Evolutionary conservation across 257 asterid species (phyloP).

Genomic region (Scutellaria minor): DNA sequence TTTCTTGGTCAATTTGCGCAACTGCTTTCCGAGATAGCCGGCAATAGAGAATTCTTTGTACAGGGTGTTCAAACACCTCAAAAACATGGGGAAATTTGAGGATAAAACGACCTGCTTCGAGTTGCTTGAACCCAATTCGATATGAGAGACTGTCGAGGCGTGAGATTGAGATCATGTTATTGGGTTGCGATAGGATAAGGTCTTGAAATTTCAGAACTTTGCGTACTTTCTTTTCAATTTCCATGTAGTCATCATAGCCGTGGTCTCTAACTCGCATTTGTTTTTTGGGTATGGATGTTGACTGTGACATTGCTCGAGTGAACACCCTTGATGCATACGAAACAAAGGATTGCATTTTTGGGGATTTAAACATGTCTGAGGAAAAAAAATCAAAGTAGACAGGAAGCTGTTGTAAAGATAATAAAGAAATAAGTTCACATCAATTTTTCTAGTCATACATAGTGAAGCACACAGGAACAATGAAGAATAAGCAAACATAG

Average conservation of each 20-base stretch:
- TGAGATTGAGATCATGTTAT: constrained; percentile 59
- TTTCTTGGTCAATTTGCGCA: constrained; percentile 71
- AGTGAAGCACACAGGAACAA: no score
- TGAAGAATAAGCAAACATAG: no score
- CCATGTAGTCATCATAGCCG: constrained; percentile 82
- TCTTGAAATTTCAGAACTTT: constrained; percentile 75
- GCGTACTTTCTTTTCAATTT: constrained; percentile 78
- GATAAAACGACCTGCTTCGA: constrained; percentile 73
- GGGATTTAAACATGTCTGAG: constrained; percentile 19
- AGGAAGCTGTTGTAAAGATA: no score
- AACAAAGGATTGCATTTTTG: constrained; percentile 40
- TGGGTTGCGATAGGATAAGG: constrained; percentile 67
- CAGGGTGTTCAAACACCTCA: constrained; percentile 92
- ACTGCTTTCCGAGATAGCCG: constrained; percentile 63
- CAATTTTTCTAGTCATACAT: no score
- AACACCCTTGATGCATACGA: constrained; percentile 35
- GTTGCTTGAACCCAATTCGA: constrained; percentile 72
- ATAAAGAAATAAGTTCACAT: no score
- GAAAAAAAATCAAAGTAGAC: no score
- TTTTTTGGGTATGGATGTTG: constrained; percentile 80
- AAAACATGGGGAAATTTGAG: constrained; percentile 86
- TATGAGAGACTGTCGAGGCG: constrained; percentile 68
- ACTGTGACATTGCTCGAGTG: constrained; percentile 65
- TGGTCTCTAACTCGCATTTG: constrained; percentile 85
- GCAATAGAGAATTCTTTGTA: constrained; percentile 79